Evolutionary conservation across 352 stramenopile genomes (phyloP).

Genomic region (Plasmopara viticola): DNA sequence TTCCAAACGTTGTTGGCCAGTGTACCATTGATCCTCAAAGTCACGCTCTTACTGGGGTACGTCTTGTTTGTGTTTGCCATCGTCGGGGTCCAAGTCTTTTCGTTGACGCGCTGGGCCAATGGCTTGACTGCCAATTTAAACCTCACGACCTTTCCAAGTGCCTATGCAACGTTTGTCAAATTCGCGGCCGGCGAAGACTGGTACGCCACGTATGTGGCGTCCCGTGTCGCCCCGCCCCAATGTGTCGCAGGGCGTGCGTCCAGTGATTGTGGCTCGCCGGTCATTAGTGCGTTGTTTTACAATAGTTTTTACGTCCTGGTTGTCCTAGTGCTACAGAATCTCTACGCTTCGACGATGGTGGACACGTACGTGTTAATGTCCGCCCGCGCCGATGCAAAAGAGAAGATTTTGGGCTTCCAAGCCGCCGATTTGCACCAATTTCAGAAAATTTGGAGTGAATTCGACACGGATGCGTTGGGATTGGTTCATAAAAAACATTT

Average conservation of each 20-base stretch:
- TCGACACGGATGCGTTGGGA: conserved; percentile 63
- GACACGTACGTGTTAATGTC: conserved; percentile 79
- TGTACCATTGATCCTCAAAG: conserved; percentile 65
- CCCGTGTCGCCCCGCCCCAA: conserved; percentile 46
- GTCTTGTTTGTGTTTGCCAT: conserved; percentile 80
- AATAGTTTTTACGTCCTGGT: conserved; percentile 79
- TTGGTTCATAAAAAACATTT: conserved; percentile 72
- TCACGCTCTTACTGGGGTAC: conserved; percentile 75
- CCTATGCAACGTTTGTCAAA: conserved; percentile 71
- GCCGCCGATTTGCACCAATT: conserved; percentile 56
- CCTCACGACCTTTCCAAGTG: conserved; percentile 68
- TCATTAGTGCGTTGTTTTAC: conserved; percentile 67
- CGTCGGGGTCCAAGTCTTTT: conserved; percentile 77
- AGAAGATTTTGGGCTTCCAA: conserved; percentile 58
- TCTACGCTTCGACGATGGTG: conserved; percentile 78
- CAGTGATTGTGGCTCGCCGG: conserved; percentile 63
- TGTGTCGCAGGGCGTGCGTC: conserved; percentile 43
- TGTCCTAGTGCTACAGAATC: conserved; percentile 69
- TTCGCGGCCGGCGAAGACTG: conserved; percentile 80
- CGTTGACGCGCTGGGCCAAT: conserved; percentile 68
- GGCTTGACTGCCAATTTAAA: conserved; percentile 70
- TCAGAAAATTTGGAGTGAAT: conserved; percentile 65
- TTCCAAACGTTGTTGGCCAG: conserved; percentile 70
- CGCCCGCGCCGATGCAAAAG: conserved; percentile 50
- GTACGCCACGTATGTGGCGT: conserved; percentile 73